Percentiles rank a stretch among this genome's conserved stretches.
These are phyloP conservation scores for Sugiyamaella xylanicola DNA, from an alignment of 1,139 yeast species.

Conservation along the genomic window DNA sequence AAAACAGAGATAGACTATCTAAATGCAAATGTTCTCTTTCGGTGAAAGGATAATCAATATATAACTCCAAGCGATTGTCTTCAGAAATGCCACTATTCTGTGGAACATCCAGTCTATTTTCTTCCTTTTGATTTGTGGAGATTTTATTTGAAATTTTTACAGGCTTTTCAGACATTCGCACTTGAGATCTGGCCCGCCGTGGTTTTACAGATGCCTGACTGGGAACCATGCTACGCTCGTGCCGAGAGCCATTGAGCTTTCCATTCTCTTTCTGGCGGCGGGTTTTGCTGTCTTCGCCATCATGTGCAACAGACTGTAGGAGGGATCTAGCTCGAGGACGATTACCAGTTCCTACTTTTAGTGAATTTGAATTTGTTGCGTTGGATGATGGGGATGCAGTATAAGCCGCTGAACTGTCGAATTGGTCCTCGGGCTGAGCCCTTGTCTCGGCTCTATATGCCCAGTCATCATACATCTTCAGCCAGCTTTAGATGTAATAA, in stretches of 20 bases:
- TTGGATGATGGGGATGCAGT: neutral
- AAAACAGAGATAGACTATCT: neutral
- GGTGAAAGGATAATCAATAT: conserved; percentile 14
- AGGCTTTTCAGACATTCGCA: neutral
- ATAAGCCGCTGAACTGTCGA: neutral
- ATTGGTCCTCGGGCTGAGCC: conserved; percentile 1
- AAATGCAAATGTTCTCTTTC: neutral
- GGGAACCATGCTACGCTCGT: conserved; percentile 11
- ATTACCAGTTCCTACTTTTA: conserved; percentile 1
- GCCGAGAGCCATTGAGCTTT: conserved; percentile 3
- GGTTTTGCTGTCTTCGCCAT: conserved; percentile 6
- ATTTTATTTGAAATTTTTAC: no score
- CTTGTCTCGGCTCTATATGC: conserved; percentile 33
- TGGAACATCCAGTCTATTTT: no score
- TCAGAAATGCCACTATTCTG: no score
- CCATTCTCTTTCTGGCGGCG: neutral
- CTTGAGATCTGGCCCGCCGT: conserved; percentile 30
- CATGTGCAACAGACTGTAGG: conserved; percentile 36
- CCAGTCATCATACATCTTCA: conserved; percentile 41
- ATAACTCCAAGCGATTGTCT: neutral
- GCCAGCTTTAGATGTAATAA: neutral
- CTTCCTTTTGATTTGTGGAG: no score
- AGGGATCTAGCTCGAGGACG: conserved; percentile 35
- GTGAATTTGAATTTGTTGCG: neutral
- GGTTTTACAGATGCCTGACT: conserved; percentile 25